Conservation (phyloP, 2,329 filamentous ascomycete species). For the Alternaria sp. region DNA sequence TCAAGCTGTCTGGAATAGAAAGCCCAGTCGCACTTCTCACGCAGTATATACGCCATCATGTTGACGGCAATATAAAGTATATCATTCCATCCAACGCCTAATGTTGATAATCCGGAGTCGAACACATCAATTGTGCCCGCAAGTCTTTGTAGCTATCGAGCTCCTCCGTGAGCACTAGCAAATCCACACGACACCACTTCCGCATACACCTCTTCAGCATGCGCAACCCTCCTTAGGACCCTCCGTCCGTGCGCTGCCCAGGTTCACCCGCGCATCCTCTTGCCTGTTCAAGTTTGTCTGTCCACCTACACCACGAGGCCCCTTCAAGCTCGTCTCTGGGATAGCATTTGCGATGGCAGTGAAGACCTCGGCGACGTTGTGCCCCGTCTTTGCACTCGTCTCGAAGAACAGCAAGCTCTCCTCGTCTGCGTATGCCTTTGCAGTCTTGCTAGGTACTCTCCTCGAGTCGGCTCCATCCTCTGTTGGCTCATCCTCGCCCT, state of each 20-base stretch:
- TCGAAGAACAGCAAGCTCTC: slow-evolving; percentile 96
- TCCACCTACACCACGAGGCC: slow-evolving; percentile 69
- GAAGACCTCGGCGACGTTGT: slow-evolving; percentile 94
- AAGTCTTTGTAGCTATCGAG: not conserved
- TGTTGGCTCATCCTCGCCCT: slow-evolving; percentile 58
- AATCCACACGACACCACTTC: not conserved
- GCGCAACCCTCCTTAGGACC: slow-evolving; percentile 91
- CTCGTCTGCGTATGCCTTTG: slow-evolving; percentile 91
- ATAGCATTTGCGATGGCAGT: slow-evolving; percentile 98
- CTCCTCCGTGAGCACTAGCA: not conserved
- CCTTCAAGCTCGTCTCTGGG: slow-evolving; percentile 95
- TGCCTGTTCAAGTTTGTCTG: slow-evolving; percentile 63
- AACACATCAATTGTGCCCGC: not conserved
- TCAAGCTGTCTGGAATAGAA: not conserved
- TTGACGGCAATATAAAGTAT: not conserved
- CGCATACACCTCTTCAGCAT: slow-evolving; percentile 61
- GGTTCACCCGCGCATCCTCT: slow-evolving; percentile 78
- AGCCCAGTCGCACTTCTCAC: not conserved
- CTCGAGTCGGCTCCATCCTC: slow-evolving; percentile 75
- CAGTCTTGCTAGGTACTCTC: slow-evolving; percentile 90
- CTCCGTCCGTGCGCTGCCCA: slow-evolving; percentile 72
- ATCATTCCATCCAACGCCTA: slow-evolving; percentile 6
- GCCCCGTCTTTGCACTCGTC: slow-evolving; percentile 94
- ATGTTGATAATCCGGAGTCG: not conserved
- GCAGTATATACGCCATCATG: not conserved